Conservation (phyloP, 2,329 filamentous ascomycete species). For the Trichoderma atrobrunneum region DNA sequence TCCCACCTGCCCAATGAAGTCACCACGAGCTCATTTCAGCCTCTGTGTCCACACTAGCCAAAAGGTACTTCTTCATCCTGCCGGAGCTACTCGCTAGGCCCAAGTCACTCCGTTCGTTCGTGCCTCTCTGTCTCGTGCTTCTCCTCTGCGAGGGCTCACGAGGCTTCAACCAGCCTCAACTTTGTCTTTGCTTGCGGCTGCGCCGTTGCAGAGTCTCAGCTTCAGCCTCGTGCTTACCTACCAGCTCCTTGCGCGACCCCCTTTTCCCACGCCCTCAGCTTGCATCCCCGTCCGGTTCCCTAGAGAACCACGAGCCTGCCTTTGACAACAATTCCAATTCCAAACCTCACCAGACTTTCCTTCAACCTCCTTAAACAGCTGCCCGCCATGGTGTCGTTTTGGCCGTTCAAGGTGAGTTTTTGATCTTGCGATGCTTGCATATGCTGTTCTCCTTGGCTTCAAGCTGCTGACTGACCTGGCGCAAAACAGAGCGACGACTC, state of each 20-base stretch:
- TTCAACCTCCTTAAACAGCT: not conserved
- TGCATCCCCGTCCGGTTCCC: not conserved
- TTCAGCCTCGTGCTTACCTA: not conserved
- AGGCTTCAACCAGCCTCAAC: constrained; percentile 10
- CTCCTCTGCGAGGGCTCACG: constrained; percentile 11
- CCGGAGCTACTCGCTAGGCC: not conserved
- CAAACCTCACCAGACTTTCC: not conserved
- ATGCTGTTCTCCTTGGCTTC: not conserved
- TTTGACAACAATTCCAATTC: not conserved
- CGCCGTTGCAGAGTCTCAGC: constrained; percentile 1
- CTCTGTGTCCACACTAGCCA: constrained; percentile 2
- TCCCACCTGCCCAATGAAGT: constrained; percentile 19
- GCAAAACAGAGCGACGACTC: constrained; percentile 64
- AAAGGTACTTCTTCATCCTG: not conserved
- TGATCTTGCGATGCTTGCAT: not conserved
- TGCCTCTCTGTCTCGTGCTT: constrained; percentile 4
- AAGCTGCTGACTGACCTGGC: not conserved
- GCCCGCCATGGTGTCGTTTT: constrained; percentile 71
- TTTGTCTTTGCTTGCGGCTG: not conserved
- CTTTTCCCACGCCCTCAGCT: not conserved
- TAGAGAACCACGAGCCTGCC: not conserved
- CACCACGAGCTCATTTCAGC: constrained; percentile 16
- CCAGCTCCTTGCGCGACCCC: not conserved
- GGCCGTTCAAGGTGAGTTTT: constrained; percentile 72
- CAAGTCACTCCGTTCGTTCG: not conserved